These are phyloP conservation scores for Naganishia antarctica DNA, from an alignment of 768 basidiomycete genomes.

Conservation along the genomic window DNA sequence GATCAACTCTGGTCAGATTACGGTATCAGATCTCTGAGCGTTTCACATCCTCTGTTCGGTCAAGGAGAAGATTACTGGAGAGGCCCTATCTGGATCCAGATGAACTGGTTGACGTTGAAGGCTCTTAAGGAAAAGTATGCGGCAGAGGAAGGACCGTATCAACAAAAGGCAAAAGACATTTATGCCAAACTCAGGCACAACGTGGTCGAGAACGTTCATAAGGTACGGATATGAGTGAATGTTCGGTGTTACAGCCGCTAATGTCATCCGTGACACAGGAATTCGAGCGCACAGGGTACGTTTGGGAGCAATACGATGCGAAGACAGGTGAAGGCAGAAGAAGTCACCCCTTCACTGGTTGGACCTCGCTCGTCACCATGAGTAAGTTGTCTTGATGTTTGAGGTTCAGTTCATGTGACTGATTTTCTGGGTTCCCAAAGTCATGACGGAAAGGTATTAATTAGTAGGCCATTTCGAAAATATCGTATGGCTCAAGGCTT, in stretches of 20 bases:
- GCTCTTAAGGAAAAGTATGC: slow-evolving; percentile 82
- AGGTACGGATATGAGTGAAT: slow-evolving; percentile 49
- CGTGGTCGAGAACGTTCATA: slow-evolving; percentile 75
- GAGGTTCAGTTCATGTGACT: slow-evolving; percentile 31
- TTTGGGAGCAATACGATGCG: slow-evolving; percentile 96
- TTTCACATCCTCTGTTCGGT: slow-evolving; percentile 83
- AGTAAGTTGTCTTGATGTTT: slow-evolving; percentile 57
- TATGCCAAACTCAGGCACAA: slow-evolving; percentile 76
- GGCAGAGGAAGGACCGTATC: slow-evolving; percentile 72
- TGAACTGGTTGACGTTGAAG: slow-evolving; percentile 85
- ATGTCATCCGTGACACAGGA: slow-evolving; percentile 50
- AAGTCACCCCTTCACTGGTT: slow-evolving; percentile 95
- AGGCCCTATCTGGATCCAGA: slow-evolving; percentile 93
- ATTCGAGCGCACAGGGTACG: slow-evolving; percentile 85
- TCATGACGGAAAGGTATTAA: slow-evolving; percentile 64
- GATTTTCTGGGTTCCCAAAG: slow-evolving; percentile 48
- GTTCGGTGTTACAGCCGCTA: neutral
- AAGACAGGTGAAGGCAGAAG: slow-evolving; percentile 73
- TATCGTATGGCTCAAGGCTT: too few relatives aligned
- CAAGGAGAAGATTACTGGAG: slow-evolving; percentile 95
- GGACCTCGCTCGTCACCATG: slow-evolving; percentile 83
- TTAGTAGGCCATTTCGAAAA: neutral
- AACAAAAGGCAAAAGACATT: slow-evolving; percentile 66
- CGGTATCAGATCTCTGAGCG: slow-evolving; percentile 81
- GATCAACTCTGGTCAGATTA: slow-evolving; percentile 85